A percentile compares a stretch with the other conserved stretches of the same genome.
Evolutionary conservation across 345 rosid genomes (phyloP).

Genomic region (Syzygium jambos): DNA sequence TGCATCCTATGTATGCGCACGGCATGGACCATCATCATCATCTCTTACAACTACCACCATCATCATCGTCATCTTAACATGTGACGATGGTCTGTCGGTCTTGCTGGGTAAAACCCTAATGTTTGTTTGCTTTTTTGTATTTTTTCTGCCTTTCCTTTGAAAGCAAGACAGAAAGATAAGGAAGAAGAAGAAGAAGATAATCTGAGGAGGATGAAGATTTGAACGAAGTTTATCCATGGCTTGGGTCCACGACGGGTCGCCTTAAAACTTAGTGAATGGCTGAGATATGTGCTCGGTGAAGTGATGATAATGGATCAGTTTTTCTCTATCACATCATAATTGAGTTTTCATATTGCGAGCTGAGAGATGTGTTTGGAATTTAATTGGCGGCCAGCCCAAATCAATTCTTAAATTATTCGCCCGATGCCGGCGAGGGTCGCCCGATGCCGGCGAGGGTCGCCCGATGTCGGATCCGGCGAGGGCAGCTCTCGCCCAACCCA

Average conservation of each 20-base stretch:
- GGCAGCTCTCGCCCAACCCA: too few relatives aligned
- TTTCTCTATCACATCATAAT: too few relatives aligned
- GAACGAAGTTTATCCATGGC: neutral
- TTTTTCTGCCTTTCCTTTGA: too few relatives aligned
- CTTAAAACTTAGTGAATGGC: neutral
- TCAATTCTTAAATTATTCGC: neutral
- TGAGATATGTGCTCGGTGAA: neutral
- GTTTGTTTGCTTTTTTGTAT: neutral
- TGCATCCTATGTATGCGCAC: neutral
- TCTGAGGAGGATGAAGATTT: neutral
- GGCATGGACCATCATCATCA: neutral
- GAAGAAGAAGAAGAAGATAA: neutral
- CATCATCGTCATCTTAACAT: neutral
- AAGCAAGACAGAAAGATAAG: neutral
- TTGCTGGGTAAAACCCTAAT: neutral
- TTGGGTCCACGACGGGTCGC: neutral
- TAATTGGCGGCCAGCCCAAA: neutral
- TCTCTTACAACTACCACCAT: neutral
- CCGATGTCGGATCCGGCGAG: too few relatives aligned
- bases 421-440: too few relatives aligned
- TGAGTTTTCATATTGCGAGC: too few relatives aligned
- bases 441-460: too few relatives aligned
- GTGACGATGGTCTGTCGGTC: neutral
- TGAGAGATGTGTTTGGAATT: neutral
- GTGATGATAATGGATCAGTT: too few relatives aligned